Evolutionary conservation across 2,329 filamentous ascomycete species (phyloP).

Genomic region (Exophiala oligosperma): DNA sequence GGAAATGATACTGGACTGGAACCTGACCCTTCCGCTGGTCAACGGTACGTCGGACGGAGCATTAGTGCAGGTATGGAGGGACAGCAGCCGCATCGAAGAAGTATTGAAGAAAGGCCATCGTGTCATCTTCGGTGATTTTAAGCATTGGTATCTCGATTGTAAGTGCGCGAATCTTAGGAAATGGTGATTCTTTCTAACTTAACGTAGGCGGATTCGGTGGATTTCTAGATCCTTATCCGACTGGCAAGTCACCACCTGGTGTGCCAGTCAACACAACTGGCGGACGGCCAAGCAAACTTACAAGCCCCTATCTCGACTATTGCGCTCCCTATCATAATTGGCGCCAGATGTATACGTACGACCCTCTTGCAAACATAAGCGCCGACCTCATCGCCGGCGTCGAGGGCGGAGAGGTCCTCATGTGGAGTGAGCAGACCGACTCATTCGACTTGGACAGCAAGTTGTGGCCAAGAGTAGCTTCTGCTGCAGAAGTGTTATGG

Average conservation of each 20-base stretch:
- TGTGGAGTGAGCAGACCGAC: constrained; percentile 81
- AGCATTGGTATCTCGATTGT: constrained; percentile 33
- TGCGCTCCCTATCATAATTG: constrained; percentile 79
- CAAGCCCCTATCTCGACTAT: constrained; percentile 73
- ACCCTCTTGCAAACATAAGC: constrained; percentile 67
- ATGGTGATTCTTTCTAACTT: neutral
- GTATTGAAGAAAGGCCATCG: constrained; percentile 34
- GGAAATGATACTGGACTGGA: constrained; percentile 78
- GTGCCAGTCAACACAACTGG: constrained; percentile 27
- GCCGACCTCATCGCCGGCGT: constrained; percentile 64
- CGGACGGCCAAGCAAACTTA: constrained; percentile 20
- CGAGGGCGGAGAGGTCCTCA: constrained; percentile 76
- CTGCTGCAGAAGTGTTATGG: constrained; percentile 58
- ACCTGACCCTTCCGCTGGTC: constrained; percentile 68
- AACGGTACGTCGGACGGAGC: neutral
- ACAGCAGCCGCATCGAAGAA: constrained; percentile 28
- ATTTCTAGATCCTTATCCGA: constrained; percentile 29
- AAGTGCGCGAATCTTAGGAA: constrained; percentile 10
- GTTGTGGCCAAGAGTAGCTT: constrained; percentile 57
- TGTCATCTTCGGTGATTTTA: constrained; percentile 34
- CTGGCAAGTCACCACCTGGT: constrained; percentile 26
- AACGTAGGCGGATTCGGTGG: constrained; percentile 26
- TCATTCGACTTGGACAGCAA: constrained; percentile 67
- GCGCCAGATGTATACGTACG: constrained; percentile 77
- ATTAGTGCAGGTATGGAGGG: constrained; percentile 71